Evolutionary conservation across 352 stramenopile species (phyloP), one percentile per base, ranked within the genome.

Genomic region (Bremia lactucae): DNA sequence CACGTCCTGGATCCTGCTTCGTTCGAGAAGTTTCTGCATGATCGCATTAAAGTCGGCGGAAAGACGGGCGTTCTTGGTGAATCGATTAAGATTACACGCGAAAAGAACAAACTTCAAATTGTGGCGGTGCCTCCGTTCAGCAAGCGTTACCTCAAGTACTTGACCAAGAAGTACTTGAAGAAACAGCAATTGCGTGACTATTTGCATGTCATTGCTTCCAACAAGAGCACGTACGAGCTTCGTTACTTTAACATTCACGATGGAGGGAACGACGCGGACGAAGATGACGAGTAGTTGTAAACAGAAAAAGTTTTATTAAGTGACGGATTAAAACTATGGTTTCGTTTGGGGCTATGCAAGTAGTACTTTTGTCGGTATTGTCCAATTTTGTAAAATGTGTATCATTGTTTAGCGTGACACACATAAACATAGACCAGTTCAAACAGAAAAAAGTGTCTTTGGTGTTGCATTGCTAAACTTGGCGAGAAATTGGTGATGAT

Each of bases 141-240:
- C 41, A 99, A 99, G 86, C 89, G 96, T 59, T 96, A 95, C 72
- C 77, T 94, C 50, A 99, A 99, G 83, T 99, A 99, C 79, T 66
- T 99, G 18, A 97, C 95, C 49, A 99, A 99, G 92, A 98, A 98
- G 83, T 99, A 99, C 90, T 77, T 99, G 59, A 99, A 99, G 89
- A 99, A 99, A 87, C 95, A 99, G 68, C 93, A 98, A 71, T 76
- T 99, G 43, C 93, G 95, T 65, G 96, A 99, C 86, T 99, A 99
- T 77, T 72, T 99, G 38, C 95, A 97, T 71, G 96, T 99, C 24
- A 96, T 99, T 77, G 95, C 96, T 29, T 91, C 83, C 50, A 93
- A 95, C 67, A 98, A 98, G 83, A 92, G 97, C 68, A 98, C 95
- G 42, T 98, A 99, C 80, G 95, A 98, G 74, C 73, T 99, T 42